Conservation (phyloP, 1,139 yeast species). For the Barnettozyma hawaiiensis region DNA sequence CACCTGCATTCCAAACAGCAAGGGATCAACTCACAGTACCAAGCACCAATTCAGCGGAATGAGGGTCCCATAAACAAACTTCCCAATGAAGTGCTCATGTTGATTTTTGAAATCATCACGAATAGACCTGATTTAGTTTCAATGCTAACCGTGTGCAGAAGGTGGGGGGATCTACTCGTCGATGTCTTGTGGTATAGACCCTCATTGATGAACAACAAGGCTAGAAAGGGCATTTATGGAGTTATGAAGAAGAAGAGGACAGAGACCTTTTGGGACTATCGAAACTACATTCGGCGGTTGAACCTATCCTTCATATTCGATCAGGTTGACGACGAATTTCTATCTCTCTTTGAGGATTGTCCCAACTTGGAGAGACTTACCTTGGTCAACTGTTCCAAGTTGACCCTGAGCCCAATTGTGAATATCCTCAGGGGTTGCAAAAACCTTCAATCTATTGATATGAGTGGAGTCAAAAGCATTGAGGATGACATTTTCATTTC, state of each 20-base stretch:
- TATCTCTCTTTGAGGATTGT: constrained; percentile 55
- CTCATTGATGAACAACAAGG: constrained; percentile 53
- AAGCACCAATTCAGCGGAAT: constrained; percentile 6
- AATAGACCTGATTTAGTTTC: constrained; percentile 60
- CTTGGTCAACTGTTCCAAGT: constrained; percentile 67
- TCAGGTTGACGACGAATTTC: constrained; percentile 57
- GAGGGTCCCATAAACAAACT: constrained; percentile 48
- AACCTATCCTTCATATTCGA: constrained; percentile 74
- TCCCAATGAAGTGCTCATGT: constrained; percentile 77
- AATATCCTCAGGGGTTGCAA: constrained; percentile 59
- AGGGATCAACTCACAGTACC: constrained; percentile 3
- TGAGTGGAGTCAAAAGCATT: constrained; percentile 73
- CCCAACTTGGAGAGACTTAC: constrained; percentile 79
- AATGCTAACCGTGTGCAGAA: constrained; percentile 69
- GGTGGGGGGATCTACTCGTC: constrained; percentile 75
- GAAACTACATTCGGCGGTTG: constrained; percentile 69
- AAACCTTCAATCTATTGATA: constrained; percentile 77
- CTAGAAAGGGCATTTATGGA: constrained; percentile 43
- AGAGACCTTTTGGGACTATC: constrained; percentile 64
- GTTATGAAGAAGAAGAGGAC: constrained; percentile 48
- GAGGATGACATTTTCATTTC: constrained; percentile 64
- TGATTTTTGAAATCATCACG: constrained; percentile 62
- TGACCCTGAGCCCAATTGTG: constrained; percentile 59
- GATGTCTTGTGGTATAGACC: constrained; percentile 91
- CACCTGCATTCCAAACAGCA: constrained; percentile 10